Base-by-base conservation (phyloP, 2,329 filamentous ascomycete species). In the Penicillium sp. region DNA sequence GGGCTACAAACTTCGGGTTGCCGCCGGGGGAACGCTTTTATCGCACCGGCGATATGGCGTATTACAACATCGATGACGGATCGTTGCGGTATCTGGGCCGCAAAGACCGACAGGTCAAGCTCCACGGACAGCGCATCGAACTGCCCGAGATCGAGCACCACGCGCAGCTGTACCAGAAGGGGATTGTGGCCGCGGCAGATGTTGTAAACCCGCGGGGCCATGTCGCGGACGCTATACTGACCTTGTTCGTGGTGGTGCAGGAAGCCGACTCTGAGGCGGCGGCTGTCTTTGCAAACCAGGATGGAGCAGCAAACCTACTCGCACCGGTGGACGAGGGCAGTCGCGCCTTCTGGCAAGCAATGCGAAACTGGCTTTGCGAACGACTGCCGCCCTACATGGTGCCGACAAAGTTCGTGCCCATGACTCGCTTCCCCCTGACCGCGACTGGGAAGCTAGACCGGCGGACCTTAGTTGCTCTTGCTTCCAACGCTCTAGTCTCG, bases 81-180 rank as follows among this genome's bases (percentile, higher is more conserved):
- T 56, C 63, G 6, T 49, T 69, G 4, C 23, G 7, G 1, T 61
- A 56, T 19, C n/a, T 66, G n/a, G 66, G 64, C n/a, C 60, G 67
- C 30, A 66, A 64, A n/a, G 64, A 69, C 58, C 47, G 51, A 5
- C 67, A 69, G 56, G 60, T 68, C 31, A 69, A 69, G 54, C 26
- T 69, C 11, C 68, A 69, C 17, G 74, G 73, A 0, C 72, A 75
- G 45, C 69, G 73, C 4, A 58, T 75, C 13, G 73, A 75, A 52
- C 62, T 72, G 5, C 67, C 63, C 4, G 71, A 73, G 56, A 60
- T 75, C 17, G 72, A 75, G 56, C 31, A 60, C 19, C 57, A 63
- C 19, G 15, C 57, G n/a, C 48, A 17, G 23, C 17, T 23, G 8
- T 46, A 11, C 21, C 29, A 23, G 23, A 92, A 96, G 72, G 35